Conservation (phyloP, 2,329 filamentous ascomycete genomes). For the Aureobasidium uvarum region DNA sequence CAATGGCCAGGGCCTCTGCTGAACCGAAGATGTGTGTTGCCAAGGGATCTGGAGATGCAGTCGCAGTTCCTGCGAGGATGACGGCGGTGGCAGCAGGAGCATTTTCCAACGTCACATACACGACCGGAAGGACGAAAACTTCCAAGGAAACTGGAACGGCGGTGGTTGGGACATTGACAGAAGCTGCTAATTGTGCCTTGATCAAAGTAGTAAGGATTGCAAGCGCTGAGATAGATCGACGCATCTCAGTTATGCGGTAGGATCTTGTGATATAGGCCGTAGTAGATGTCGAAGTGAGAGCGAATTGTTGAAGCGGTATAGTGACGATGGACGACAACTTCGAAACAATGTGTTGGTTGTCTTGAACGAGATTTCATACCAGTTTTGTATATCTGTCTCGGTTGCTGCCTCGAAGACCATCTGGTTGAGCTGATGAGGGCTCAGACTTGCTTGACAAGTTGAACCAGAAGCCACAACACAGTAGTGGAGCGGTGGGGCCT, state of each 20-base stretch:
- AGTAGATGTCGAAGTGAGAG: too few relatives aligned
- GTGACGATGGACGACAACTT: background rate
- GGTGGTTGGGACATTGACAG: too few relatives aligned
- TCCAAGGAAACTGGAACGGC: background rate
- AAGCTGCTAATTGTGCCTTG: background rate
- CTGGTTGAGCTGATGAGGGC: background rate
- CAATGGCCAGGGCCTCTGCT: background rate
- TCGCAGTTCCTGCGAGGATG: background rate
- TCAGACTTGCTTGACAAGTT: background rate
- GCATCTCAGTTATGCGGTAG: background rate
- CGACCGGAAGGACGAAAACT: background rate
- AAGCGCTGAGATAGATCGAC: background rate
- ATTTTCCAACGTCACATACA: background rate
- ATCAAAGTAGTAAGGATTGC: background rate
- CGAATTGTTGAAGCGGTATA: background rate
- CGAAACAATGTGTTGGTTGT: background rate
- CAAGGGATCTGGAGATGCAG: background rate
- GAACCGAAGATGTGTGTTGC: constrained; percentile 4
- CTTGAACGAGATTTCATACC: background rate
- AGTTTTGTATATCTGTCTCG: background rate
- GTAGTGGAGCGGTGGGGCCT: background rate
- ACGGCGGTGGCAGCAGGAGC: background rate
- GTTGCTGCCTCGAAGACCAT: background rate
- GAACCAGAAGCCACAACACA: background rate
- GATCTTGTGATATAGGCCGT: too few relatives aligned